These are phyloP conservation scores for Fusarium sp. DNA, from an alignment of 2,329 filamentous ascomycete species.

Conservation along the genomic window DNA sequence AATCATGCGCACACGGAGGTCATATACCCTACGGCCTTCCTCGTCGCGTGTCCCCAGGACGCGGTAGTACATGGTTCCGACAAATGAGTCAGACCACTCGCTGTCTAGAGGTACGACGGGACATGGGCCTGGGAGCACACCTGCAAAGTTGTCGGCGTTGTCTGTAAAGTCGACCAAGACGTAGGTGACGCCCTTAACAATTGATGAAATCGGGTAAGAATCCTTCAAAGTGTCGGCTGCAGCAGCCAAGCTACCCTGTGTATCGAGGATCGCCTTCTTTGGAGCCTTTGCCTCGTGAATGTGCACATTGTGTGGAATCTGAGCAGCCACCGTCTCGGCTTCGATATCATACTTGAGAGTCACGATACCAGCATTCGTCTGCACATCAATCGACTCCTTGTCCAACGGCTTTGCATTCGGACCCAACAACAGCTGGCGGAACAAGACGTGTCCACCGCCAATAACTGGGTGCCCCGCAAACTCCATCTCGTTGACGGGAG, in stretches of 20 bases:
- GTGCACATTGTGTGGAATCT: constrained; percentile 28
- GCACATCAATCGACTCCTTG: background rate
- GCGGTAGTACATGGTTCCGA: background rate
- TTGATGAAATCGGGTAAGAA: constrained; percentile 4
- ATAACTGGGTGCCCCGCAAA: constrained; percentile 30
- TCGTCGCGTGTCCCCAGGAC: background rate
- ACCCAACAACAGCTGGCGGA: constrained; percentile 1
- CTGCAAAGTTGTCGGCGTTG: constrained; percentile 5
- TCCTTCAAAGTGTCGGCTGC: background rate
- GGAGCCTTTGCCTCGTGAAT: constrained; percentile 2
- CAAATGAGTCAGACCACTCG: background rate
- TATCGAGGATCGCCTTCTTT: background rate
- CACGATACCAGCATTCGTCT: constrained; percentile 2
- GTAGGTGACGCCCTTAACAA: constrained; percentile 3
- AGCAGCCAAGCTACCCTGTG: background rate
- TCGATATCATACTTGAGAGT: constrained; percentile 6
- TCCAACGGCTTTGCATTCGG: background rate
- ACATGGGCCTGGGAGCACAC: background rate
- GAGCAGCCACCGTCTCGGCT: constrained; percentile 12
- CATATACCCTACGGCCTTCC: background rate
- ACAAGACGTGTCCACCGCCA: constrained; percentile 26
- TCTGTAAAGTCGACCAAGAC: constrained; percentile 9
- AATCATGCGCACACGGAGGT: background rate
- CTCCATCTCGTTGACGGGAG: constrained; percentile 29
- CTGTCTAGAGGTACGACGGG: background rate